A percentile compares a stretch with the other conserved stretches of the same genome.
phyloP scores from a whole-genome alignment of 331 rosid genomes.

The Dryas integrifolia region DNA sequence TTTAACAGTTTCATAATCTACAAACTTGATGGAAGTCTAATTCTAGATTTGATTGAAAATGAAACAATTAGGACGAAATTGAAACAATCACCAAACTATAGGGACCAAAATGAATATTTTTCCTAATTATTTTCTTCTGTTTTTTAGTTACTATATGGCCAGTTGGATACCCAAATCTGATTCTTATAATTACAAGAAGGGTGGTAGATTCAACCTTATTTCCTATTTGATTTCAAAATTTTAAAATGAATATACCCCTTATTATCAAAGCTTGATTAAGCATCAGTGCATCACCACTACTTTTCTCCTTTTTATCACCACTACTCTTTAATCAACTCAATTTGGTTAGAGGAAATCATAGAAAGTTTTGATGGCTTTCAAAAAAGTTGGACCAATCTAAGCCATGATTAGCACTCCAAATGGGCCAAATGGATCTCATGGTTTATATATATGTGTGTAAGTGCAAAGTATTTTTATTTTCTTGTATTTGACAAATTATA shows the following conservation, averaged over 20 bases:
- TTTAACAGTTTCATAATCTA: too few relatives aligned
- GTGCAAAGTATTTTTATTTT: not conserved
- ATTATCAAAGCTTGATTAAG: not conserved
- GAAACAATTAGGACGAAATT: too few relatives aligned
- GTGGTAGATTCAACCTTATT: not conserved
- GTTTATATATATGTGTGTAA: too few relatives aligned
- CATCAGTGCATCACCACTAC: not conserved
- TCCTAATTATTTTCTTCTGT: not conserved
- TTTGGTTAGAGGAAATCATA: not conserved
- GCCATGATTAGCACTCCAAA: not conserved
- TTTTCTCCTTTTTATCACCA: not conserved
- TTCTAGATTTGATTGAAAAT: too few relatives aligned
- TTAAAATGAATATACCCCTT: too few relatives aligned
- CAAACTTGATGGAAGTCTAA: too few relatives aligned
- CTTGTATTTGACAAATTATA: too few relatives aligned
- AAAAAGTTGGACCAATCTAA: conserved; percentile 1
- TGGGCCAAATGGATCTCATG: not conserved
- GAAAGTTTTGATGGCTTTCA: not conserved
- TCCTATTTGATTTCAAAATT: too few relatives aligned
- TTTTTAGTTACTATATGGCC: not conserved
- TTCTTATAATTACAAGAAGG: not conserved
- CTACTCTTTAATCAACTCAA: not conserved
- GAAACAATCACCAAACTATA: too few relatives aligned
- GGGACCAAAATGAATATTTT: too few relatives aligned
- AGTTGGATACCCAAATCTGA: not conserved